Percentiles rank a stretch among this genome's conserved stretches.
phyloP scores from a whole-genome alignment of 805 yeast species.

The Grigorovia humatica region DNA sequence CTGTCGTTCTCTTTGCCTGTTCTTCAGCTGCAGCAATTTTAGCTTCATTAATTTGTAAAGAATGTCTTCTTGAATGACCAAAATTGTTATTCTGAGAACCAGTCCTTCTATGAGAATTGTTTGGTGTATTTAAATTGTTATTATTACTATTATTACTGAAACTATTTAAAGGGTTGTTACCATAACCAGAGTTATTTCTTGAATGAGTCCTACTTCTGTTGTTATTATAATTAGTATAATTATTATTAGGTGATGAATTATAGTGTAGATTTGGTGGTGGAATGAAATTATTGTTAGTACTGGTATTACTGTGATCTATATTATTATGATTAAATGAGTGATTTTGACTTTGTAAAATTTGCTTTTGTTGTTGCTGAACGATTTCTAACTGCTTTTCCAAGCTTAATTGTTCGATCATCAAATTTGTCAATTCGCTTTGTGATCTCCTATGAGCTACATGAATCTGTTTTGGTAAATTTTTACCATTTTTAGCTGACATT shows the following conservation, averaged over 20 bases:
- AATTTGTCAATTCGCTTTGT: slow-evolving; percentile 86
- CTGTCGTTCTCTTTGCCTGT: slow-evolving; percentile 52
- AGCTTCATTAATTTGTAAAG: slow-evolving; percentile 85
- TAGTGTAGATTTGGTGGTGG: slow-evolving; percentile 22
- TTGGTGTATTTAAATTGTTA: slow-evolving; percentile 6
- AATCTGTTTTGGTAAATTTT: slow-evolving; percentile 46
- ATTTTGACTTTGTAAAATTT: slow-evolving; percentile 35
- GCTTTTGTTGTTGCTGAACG: slow-evolving; percentile 89
- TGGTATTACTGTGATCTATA: slow-evolving; percentile 31
- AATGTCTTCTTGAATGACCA: slow-evolving; percentile 88
- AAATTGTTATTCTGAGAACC: slow-evolving; percentile 36
- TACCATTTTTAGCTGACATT: slow-evolving; percentile 13
- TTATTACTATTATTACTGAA: neutral
- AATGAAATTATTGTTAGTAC: slow-evolving; percentile 2
- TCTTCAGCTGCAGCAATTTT: slow-evolving; percentile 93
- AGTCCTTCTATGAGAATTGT: slow-evolving; percentile 36
- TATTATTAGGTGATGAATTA: slow-evolving; percentile 11
- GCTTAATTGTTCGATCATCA: slow-evolving; percentile 82
- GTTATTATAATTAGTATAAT: slow-evolving; percentile 6
- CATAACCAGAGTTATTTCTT: slow-evolving; percentile 28
- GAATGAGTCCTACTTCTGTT: slow-evolving; percentile 29
- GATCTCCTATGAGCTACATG: slow-evolving; percentile 96
- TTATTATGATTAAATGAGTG: slow-evolving; percentile 45
- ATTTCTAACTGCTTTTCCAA: slow-evolving; percentile 86
- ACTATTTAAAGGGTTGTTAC: slow-evolving; percentile 12